These are phyloP conservation scores for Plasmodium vivax DNA, from an alignment of 169 alveolate genomes.

Conservation along the genomic window DNA sequence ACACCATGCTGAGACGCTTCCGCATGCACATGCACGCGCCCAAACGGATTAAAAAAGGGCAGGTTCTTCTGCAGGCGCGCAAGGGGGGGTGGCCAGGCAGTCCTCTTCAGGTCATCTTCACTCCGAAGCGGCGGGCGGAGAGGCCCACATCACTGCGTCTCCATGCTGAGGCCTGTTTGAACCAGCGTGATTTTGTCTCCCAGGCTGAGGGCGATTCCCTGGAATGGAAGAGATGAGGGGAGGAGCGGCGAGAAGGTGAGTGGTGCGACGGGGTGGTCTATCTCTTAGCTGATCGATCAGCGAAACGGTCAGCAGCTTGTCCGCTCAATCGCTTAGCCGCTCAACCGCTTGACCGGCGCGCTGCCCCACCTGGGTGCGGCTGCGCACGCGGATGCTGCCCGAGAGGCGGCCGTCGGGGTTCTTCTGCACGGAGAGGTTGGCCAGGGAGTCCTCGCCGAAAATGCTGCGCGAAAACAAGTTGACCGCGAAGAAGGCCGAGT, in stretches of 20 bases:
- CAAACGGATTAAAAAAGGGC: background rate
- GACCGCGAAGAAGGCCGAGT: conserved; percentile 90
- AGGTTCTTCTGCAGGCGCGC: background rate
- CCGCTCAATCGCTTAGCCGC: too few species aligned
- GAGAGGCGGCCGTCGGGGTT: conserved; percentile 76
- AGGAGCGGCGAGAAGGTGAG: background rate
- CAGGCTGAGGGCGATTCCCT: conserved; percentile 74
- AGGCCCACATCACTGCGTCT: background rate
- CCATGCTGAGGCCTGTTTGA: conserved; percentile 51
- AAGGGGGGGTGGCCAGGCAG: too few species aligned
- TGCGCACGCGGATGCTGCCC: conserved; percentile 81
- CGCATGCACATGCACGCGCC: background rate
- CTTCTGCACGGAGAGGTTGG: conserved; percentile 88
- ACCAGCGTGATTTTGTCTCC: conserved; percentile 69
- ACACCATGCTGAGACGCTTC: background rate
- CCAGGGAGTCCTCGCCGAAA: conserved; percentile 94
- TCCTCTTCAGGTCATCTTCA: background rate
- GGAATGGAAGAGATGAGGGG: background rate
- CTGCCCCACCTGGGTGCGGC: conserved; percentile 76
- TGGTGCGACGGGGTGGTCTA: background rate
- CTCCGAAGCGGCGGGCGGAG: background rate
- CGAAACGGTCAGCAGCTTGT: too few species aligned
- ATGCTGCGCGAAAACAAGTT: conserved; percentile 92
- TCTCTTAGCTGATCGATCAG: background rate
- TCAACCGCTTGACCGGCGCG: background rate